Evolutionary conservation across 345 rosid genomes (phyloP), one percentile per base, ranked within the genome.

Genomic region (Salix udensis): DNA sequence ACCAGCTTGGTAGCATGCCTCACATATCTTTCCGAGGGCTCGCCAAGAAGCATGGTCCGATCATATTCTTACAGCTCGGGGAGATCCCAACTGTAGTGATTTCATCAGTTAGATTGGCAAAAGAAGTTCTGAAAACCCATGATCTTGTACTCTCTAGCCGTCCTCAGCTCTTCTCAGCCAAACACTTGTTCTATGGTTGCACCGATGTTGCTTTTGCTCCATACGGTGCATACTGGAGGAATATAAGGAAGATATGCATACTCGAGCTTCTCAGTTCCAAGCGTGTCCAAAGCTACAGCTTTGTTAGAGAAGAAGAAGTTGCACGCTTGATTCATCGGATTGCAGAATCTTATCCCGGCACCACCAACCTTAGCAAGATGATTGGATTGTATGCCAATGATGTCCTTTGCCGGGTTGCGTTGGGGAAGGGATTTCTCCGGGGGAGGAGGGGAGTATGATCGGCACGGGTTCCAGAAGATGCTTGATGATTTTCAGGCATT

Each of bases 381-480:
- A 19, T 79, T 75, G 60, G 50, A 31, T 66, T 79, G 0, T 79
- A 79, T 64, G 71, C 78, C 19, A 79, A 79, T 50, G 78, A 37
- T 75, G 60, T 74, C 23, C 75, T 74, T 26, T 79, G 82, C 65
- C 39, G 82, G 71, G 46, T 64, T 23, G 78, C 75, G 9, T 75
- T 79, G 2, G 82, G 82, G 82, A 23, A 68, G 67, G 66, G 70
- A 28, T 34, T 79, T 34, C 44, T 79, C 82, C 2, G 36, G 37
- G 2, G 82, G 60, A 26, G 78, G 82, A 55, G 34, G 34, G 34
- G 88, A 86, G 8, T 81, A 75, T 28, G 88, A 81, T 65, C 28
- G 70, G 39, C 80, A 76, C 60, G 89, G 87, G 28, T 88, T 88
- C 70, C 82, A 88, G 23, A 81, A 78, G 77, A 81, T 88, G 88